These are phyloP conservation scores for Raddia distichophylla DNA, from an alignment of 176 grass and related monocot species.

Conservation along the genomic window DNA sequence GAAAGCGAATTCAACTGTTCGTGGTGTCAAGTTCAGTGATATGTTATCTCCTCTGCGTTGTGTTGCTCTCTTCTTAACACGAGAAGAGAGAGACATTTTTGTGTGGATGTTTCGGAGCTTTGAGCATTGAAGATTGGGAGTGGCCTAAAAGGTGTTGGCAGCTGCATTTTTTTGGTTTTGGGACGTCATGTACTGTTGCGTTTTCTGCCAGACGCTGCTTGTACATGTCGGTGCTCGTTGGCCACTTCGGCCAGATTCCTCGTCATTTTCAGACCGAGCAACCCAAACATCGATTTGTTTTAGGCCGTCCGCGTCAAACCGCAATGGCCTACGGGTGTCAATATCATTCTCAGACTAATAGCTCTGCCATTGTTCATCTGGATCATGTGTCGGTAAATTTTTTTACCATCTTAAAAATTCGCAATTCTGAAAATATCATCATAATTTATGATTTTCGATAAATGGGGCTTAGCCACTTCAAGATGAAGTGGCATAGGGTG, in stretches of 20 bases:
- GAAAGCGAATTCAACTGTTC: neutral
- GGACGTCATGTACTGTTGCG: neutral
- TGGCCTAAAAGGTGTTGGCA: neutral
- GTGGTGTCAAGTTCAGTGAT: neutral
- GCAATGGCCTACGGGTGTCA: neutral
- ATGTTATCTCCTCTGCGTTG: neutral
- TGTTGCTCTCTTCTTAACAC: neutral
- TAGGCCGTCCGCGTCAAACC: neutral
- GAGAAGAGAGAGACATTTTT: neutral
- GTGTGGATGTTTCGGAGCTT: neutral
- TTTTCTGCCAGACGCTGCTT: neutral
- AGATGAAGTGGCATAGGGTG: too few species aligned
- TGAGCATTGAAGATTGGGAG: neutral
- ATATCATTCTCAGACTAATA: neutral
- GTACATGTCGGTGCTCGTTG: neutral
- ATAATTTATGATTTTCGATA: too few species aligned
- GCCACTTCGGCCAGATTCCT: slow-evolving; percentile 9
- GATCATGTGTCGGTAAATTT: neutral
- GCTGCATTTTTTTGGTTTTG: neutral
- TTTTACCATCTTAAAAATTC: too few species aligned
- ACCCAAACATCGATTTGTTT: neutral
- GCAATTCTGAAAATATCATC: too few species aligned
- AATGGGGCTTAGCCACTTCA: too few species aligned
- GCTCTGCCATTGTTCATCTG: slow-evolving; percentile 7
- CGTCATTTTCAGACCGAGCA: slow-evolving; percentile 21